Evolutionary conservation across 1,139 yeast species (phyloP), one percentile per base, ranked within the genome.

Genomic region (Candida glucosophila): DNA sequence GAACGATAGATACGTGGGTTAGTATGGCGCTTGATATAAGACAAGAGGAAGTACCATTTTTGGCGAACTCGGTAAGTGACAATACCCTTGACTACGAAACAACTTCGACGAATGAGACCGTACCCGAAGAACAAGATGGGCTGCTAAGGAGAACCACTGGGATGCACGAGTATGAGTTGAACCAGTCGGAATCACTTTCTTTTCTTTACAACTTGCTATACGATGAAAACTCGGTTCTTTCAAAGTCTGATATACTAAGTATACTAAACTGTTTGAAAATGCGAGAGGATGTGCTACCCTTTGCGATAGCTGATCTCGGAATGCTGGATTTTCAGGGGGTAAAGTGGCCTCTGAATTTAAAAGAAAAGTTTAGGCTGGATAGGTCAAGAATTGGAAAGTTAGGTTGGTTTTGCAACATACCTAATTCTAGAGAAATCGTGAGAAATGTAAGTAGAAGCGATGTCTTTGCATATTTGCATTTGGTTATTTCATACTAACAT

Each of bases 381-480:
- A 39, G 68, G 23, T 36, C 40, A 15, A 38, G 67, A 24, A 49
- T 62, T 7, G 65, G 67, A 8, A 39, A 46, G 14, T 31, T 33
- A 19, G 51, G 52, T 32, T 62, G 67, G 67, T 61, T 59, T 37
- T 55, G 52, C 30, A 60, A 60, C 33, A 44, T 61, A 11, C 55
- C 62, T 3, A 42, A 45, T 10, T 59, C 66, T 6, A 36, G 61
- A 17, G 53, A 47, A 17, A 31, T 35, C 15, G 62, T 65, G 13
- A 32, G 37, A 22, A 44, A 44, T 26, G 66, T 58, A 56, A 44
- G 66, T 58, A 7, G n/a, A n/a, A n/a, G n/a, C n/a, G n/a, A n/a
- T n/a, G 12, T 22, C 16, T 23, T 19, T 20, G 17, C n/a, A 12
- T 9, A 19, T 19, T 16, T 12, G 46, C 52, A 9, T 19, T 8